Evolutionary conservation across 805 yeast species (phyloP), one percentile per base, ranked within the genome.

Genomic region (Danielia oregonensis): DNA sequence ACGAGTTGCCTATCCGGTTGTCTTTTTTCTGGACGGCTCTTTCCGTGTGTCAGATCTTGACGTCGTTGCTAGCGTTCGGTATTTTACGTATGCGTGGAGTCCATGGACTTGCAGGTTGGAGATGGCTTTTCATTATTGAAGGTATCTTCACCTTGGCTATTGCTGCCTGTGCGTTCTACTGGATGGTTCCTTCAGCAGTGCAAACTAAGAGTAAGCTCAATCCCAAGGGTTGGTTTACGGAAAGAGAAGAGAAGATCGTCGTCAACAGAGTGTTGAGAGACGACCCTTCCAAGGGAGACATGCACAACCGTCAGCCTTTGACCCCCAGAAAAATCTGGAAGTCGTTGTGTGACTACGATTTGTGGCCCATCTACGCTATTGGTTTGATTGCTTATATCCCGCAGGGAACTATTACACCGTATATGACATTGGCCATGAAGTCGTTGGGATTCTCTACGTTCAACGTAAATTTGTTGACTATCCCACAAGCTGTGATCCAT

Each of bases 111-210:
- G 63, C 56, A 16, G 76, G 78, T 18, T 82, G 87, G 87, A 64
- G 72, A 34, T 82, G 82, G 78, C 59, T 82, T 15, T 82, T 82
- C 43, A 49, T 82, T 13, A 65, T 82, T 35, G 86, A 80, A 51
- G 87, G 88, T 4, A 34, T 70, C 5, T 46, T 78, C 27, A 79
- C 87, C 2, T 54, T 79, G 5, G 13, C 51, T 2, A 64, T 82
- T 43, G 87, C 86, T 2, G 18, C 75, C 17, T 42, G 51, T 24
- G 53, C 61, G 2, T 72, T 59, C 42, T 68, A 55, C 30, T 44
- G 45, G 32, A 76, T 79, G 82, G 80, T 78, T 5, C 67, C 82
- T 1, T 68, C 75, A 2, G 74, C 72, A 2, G 71, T 71, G 6
- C 73, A 71, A 35, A 78, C 83, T 2, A 72, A 67, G 34, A 54